A percentile compares a stretch with the other conserved stretches of the same genome.
Evolutionary conservation across 2,329 filamentous ascomycete genomes (phyloP).

Genomic region (Aspergillus sp.): DNA sequence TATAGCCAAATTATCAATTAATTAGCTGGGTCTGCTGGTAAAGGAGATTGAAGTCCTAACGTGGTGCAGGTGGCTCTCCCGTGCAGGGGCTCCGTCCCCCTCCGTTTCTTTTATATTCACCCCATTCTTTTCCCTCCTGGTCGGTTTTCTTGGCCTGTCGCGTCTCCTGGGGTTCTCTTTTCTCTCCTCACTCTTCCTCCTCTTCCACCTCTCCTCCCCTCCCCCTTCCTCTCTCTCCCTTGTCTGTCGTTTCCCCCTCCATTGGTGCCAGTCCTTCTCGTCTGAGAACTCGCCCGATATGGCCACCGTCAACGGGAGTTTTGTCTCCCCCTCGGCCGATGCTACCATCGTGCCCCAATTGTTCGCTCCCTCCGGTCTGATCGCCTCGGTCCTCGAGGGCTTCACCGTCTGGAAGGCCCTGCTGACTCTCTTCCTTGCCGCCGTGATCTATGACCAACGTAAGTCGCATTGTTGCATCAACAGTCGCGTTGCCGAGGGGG

Average conservation of each 20-base stretch:
- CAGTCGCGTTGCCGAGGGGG: not conserved
- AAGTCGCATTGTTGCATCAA: conserved; percentile 39
- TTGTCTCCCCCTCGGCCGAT: conserved; percentile 67
- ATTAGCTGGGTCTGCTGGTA: not conserved
- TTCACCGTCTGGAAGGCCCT: conserved; percentile 64
- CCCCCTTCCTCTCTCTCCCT: conserved; percentile 6
- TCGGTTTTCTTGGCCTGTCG: conserved; percentile 1
- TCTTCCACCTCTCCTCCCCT: conserved; percentile 6
- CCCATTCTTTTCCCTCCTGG: conserved; percentile 2
- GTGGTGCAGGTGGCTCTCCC: no score
- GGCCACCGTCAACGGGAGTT: conserved; percentile 61
- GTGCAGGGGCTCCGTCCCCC: not conserved
- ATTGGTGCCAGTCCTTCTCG: not conserved
- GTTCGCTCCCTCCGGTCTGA: conserved; percentile 43
- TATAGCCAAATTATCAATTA: not conserved
- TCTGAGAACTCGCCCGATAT: conserved; percentile 20
- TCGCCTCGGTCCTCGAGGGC: conserved; percentile 56
- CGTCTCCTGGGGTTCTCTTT: not conserved
- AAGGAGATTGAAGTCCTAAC: not conserved
- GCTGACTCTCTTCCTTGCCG: conserved; percentile 66
- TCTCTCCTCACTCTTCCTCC: conserved; percentile 3
- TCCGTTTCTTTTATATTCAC: conserved; percentile 1
- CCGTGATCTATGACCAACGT: conserved; percentile 89
- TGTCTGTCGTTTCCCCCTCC: conserved; percentile 1
- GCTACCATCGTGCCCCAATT: conserved; percentile 58